phyloP scores from a whole-genome alignment of 2,329 filamentous ascomycete species.

The Lasiodiplodia sp. region DNA sequence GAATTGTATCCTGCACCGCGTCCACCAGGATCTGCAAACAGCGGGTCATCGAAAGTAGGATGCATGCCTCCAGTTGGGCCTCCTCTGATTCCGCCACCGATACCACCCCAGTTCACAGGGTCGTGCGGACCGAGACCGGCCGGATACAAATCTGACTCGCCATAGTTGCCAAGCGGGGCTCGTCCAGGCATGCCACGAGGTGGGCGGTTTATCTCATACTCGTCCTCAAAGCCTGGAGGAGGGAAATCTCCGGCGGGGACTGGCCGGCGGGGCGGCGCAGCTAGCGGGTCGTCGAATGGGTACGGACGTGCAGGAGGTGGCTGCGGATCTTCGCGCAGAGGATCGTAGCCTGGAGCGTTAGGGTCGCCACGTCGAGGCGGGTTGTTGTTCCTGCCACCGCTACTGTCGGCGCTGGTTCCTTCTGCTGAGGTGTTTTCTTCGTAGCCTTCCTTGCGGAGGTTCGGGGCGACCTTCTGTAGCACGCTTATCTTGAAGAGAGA shows the following conservation, averaged over 20 bases:
- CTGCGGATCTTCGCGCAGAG: slow-evolving; percentile 56
- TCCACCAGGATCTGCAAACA: slow-evolving; percentile 71
- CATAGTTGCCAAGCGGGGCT: slow-evolving; percentile 71
- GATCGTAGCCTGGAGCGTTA: slow-evolving; percentile 49
- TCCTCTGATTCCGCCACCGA: slow-evolving; percentile 63
- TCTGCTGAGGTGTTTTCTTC: slow-evolving; percentile 59
- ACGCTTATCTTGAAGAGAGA: slow-evolving; percentile 77
- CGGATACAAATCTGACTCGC: slow-evolving; percentile 87
- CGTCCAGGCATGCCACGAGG: slow-evolving; percentile 62
- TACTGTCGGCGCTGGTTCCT: slow-evolving; percentile 41
- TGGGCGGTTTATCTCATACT: slow-evolving; percentile 80
- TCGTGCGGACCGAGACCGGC: slow-evolving; percentile 85
- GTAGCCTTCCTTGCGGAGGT: slow-evolving; percentile 79
- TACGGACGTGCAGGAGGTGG: slow-evolving; percentile 69
- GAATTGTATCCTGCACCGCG: slow-evolving; percentile 66
- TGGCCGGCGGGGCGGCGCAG: slow-evolving; percentile 64
- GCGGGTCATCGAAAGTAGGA: slow-evolving; percentile 89
- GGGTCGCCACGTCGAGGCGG: slow-evolving; percentile 43
- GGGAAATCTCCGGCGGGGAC: slow-evolving; percentile 77
- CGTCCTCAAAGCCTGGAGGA: slow-evolving; percentile 92
- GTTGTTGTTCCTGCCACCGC: slow-evolving; percentile 51
- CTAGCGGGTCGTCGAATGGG: slow-evolving; percentile 74
- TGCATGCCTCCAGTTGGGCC: slow-evolving; percentile 85
- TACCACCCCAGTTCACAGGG: slow-evolving; percentile 73
- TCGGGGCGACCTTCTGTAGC: slow-evolving; percentile 83